Base-by-base conservation (phyloP, 345 rosid genomes). In the Moricandia arvensis region DNA sequence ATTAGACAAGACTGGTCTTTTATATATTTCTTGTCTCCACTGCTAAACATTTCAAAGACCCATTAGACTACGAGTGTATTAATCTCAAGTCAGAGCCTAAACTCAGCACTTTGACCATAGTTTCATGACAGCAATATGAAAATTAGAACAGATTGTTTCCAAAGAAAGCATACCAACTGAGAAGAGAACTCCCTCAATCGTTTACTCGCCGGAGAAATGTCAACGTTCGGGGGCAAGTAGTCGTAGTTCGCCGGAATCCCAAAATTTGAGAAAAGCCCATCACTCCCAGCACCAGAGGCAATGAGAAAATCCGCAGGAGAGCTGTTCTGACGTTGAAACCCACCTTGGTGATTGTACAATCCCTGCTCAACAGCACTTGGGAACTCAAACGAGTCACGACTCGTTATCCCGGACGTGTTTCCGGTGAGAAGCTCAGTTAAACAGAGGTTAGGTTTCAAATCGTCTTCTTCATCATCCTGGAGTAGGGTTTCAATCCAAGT, bases 401-500 rank as follows among this genome's bases (percentile, higher is more conserved):
- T 75, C 12, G 85, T 18, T 27, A 49, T 26, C 18, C 38, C 66
- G 4, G 77, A 9, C 13, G 84, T 55, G 71, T 64, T 69, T 13
- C 75, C 82, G 11, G 82, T 73, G 13, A 91, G 86, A 21, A 91
- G 77, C 84, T 91, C 89, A 15, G 95, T 88, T 45, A 77, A 71
- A 47, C 76, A 69, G 63, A 91, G 77, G 65, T 72, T 60, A 17
- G 78, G 81, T 66, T 78, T 78, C 9, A 72, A 45, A 17, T 24
- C 68, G 1, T 78, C 81, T 66, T 72, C 80, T 63, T 76, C 81
- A 26, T 85, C 91, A 38, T 86, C 93, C 65, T 87, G 91, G 2
- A 91, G 85, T 31, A 91, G 88, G 5, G 89, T 85, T 68, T 87
- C 93, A 34, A 91, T 76, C 97, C 97, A 91, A 26, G 85, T 79